Percentiles rank a stretch among this genome's conserved stretches.
Conservation (phyloP, 805 yeast genomes). For the Naumovozyma dairenensis region DNA sequence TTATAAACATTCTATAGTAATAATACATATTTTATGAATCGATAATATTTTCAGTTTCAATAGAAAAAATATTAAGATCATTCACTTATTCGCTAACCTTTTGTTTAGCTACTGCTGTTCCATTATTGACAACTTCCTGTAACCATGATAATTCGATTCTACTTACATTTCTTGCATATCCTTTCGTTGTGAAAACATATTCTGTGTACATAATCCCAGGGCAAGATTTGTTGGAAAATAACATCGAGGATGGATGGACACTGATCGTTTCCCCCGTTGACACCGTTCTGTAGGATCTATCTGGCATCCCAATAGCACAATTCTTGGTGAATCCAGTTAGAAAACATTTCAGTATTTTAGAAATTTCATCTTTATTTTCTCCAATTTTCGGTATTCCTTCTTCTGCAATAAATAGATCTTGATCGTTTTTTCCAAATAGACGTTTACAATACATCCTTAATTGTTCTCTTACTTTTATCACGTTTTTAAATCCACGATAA, state of each 20-base stretch:
- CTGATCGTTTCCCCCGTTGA: conserved; percentile 75
- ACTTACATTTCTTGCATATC: conserved; percentile 85
- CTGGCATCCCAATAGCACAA: conserved; percentile 92
- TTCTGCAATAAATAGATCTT: conserved; percentile 3
- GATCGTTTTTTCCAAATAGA: conserved; percentile 6
- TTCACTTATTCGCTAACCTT: conserved; percentile 2
- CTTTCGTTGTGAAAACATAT: conserved; percentile 85
- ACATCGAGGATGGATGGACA: conserved; percentile 81
- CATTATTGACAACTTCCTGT: conserved; percentile 50
- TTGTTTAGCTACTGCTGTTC: conserved; percentile 12
- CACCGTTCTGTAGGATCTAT: conserved; percentile 81
- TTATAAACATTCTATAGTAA: too few species aligned
- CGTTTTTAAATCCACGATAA: conserved; percentile 72
- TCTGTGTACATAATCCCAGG: conserved; percentile 93
- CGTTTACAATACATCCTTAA: conserved; percentile 29
- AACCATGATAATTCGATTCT: conserved; percentile 77
- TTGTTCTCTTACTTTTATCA: conserved; percentile 64
- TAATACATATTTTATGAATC: too few species aligned
- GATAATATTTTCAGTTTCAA: too few species aligned
- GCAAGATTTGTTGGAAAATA: conserved; percentile 62
- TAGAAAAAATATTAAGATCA: background rate
- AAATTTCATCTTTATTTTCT: conserved; percentile 25
- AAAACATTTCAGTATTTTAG: conserved; percentile 64
- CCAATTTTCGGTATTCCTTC: conserved; percentile 9
- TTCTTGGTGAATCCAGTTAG: conserved; percentile 75